phyloP scores from a whole-genome alignment of 306 rosid species.

The Hippophae gyantsensis region DNA sequence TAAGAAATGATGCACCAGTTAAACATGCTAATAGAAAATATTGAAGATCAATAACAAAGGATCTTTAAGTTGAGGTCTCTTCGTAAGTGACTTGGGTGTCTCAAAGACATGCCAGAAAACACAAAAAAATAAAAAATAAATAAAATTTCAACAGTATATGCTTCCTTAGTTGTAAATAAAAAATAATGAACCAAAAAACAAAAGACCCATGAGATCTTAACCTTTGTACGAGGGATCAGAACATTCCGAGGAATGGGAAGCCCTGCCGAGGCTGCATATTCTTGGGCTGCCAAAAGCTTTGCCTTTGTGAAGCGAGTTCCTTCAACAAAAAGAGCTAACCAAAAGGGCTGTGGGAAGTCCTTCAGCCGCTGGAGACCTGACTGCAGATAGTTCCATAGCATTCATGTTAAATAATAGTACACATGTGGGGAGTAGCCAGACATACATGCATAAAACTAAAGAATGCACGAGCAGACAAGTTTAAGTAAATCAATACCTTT shows the following conservation, averaged over 20 bases:
- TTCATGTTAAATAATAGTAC: constrained; percentile 16
- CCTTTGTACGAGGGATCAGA: constrained; percentile 97
- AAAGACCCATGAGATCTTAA: constrained; percentile 15
- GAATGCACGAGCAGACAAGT: background rate
- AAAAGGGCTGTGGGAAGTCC: constrained; percentile 84
- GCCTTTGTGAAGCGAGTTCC: constrained; percentile 92
- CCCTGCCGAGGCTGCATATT: constrained; percentile 66
- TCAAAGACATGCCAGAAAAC: background rate
- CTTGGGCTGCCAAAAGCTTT: constrained; percentile 82
- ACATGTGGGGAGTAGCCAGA: constrained; percentile 2
- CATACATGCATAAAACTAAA: background rate
- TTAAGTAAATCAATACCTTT: constrained; percentile 40
- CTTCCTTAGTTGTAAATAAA: background rate
- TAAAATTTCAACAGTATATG: background rate
- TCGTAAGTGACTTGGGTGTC: background rate
- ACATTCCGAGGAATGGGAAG: constrained; percentile 74
- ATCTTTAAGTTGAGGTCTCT: background rate
- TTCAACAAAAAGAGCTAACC: constrained; percentile 95
- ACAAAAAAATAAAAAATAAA: background rate
- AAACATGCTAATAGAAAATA: background rate
- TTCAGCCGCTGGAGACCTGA: constrained; percentile 59
- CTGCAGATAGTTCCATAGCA: constrained; percentile 41
- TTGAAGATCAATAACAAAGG: background rate
- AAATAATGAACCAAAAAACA: background rate
- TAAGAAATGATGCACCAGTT: background rate